phyloP scores from a whole-genome alignment of 345 rosid genomes.

The Alliaria petiolata region DNA sequence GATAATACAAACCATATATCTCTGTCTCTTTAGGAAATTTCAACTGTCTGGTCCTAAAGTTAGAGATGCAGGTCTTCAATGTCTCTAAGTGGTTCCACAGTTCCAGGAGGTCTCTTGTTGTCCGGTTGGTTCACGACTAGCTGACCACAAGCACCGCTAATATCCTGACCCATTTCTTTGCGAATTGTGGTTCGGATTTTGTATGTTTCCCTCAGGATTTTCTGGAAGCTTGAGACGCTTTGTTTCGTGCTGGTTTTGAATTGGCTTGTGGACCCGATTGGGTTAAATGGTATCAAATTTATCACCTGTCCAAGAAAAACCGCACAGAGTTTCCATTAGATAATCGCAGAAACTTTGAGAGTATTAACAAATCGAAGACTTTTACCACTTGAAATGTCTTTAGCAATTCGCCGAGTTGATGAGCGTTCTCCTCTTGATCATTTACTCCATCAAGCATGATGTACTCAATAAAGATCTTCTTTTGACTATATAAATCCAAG shows the following conservation, averaged over 20 bases:
- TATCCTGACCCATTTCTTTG: conserved; percentile 90
- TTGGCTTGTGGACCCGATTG: conserved; percentile 68
- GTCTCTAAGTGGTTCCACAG: conserved; percentile 43
- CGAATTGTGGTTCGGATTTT: conserved; percentile 83
- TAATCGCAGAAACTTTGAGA: background rate
- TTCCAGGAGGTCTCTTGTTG: conserved; percentile 35
- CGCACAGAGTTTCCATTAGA: conserved; percentile 8
- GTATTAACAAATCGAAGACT: background rate
- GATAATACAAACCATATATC: conserved; percentile 22
- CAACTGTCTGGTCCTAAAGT: conserved; percentile 23
- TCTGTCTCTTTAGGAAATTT: background rate
- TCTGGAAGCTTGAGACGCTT: conserved; percentile 71
- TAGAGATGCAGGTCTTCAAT: conserved; percentile 79
- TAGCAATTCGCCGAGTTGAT: conserved; percentile 71
- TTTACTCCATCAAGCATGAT: conserved; percentile 96
- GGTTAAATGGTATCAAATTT: conserved; percentile 91
- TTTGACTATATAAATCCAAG: conserved; percentile 46
- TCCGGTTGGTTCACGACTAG: conserved; percentile 64
- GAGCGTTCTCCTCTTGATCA: conserved; percentile 84
- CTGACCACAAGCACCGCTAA: conserved; percentile 96
- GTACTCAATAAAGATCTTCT: conserved; percentile 85
- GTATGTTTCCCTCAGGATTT: conserved; percentile 63
- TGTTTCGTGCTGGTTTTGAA: conserved; percentile 57
- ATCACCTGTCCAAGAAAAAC: conserved; percentile 54
- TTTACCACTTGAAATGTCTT: conserved; percentile 88